Evolutionary conservation across 2,329 filamentous ascomycete species (phyloP), one percentile per base, ranked within the genome.

Genomic region (Graphium sp.): DNA sequence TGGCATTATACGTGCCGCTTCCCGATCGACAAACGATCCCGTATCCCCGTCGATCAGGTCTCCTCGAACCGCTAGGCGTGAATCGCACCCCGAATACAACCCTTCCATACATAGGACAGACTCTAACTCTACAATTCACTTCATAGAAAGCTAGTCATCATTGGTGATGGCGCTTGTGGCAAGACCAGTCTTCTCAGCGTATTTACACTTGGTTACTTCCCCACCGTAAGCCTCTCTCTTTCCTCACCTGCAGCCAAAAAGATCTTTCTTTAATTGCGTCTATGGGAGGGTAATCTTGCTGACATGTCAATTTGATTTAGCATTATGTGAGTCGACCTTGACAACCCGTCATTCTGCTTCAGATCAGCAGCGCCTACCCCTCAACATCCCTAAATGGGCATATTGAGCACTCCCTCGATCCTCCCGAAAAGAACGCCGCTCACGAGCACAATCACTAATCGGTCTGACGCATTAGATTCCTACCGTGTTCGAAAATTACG

Each of bases 401-500:
- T 38, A 36, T 35, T 46, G 32, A 48, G 37, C n/a, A 28, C 22
- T 11, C 16, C 17, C 35, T 32, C 23, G 18, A 52, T n/a, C 22
- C 19, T 24, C 18, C 10, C 31, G n/a, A 32, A 29, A 33, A 26
- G 25, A 24, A 15, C 13, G 20, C 8, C 17, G 18, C 15, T 23
- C n/a, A n/a, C 20, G 25, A 12, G 22, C 14, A 16, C n/a, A 22
- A 14, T n/a, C n/a, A n/a, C n/a, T n/a, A n/a, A n/a, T n/a, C n/a
- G 20, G 12, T 22, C 10, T 22, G 10, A 9, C 13, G 42, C 36
- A 48, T 41, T 51, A 84, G 76, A 85, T 93, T 29, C 89, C 89
- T 2, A 98, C 89, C 26, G 89, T 98, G 21, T 98, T 98, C 54
- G 89, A 98, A 50, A 98, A 98, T 59, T 98, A 98, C 47, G 89